phyloP scores from a whole-genome alignment of 2,329 filamentous ascomycete species.

The Colletotrichum sp. region DNA sequence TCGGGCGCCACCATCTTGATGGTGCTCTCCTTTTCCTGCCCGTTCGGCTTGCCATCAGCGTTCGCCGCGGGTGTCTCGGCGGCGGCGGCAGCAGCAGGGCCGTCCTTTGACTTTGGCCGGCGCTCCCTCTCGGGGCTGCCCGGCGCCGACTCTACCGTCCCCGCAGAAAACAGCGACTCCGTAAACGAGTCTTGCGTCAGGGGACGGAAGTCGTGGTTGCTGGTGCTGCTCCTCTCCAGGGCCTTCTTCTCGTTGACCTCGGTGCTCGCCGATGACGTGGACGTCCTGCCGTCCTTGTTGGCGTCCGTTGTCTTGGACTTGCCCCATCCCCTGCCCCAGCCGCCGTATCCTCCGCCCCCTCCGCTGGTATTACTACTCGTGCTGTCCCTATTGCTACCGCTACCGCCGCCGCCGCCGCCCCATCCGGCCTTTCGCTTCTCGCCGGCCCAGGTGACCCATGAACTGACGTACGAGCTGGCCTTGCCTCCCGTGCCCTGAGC shows the following conservation, averaged over 20 bases:
- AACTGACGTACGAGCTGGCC: conserved; percentile 69
- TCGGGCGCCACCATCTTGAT: neutral
- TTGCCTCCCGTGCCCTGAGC: conserved; percentile 53
- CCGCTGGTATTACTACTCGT: conserved; percentile 7
- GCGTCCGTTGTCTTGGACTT: conserved; percentile 21
- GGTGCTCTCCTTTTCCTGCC: neutral
- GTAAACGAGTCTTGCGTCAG: conserved; percentile 47
- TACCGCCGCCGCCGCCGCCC: conserved; percentile 26
- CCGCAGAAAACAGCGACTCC: conserved; percentile 49
- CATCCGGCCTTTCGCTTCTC: conserved; percentile 71
- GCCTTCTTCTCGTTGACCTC: neutral
- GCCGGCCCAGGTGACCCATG: conserved; percentile 73
- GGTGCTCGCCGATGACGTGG: conserved; percentile 2
- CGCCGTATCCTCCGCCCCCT: conserved; percentile 25
- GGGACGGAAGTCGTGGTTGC: conserved; percentile 29
- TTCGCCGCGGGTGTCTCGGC: neutral
- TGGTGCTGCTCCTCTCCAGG: neutral
- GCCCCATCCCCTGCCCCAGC: conserved; percentile 38
- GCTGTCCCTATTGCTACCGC: conserved; percentile 1
- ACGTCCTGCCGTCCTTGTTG: conserved; percentile 26
- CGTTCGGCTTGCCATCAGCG: neutral
- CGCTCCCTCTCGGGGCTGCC: neutral
- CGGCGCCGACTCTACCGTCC: conserved; percentile 14
- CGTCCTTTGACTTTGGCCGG: conserved; percentile 6
- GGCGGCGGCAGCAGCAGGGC: neutral